Base-by-base conservation (phyloP, 306 rosid species). In the Luffa aegyptiaca region DNA sequence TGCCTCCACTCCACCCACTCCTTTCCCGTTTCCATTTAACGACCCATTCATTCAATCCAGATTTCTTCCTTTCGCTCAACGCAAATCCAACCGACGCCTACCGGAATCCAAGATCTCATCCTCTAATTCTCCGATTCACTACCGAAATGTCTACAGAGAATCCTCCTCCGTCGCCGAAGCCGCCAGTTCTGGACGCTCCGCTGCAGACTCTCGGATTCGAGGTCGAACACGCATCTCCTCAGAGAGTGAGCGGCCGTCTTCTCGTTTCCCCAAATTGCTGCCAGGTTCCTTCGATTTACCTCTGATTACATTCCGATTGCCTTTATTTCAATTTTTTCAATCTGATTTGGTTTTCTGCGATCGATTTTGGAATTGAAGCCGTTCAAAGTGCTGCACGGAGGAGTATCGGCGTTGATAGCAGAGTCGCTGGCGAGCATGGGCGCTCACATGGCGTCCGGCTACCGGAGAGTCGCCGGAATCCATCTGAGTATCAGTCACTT, bases 361-460 rank as follows among this genome's bases (percentile, higher is more conserved):
- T 57, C 4, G 14, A 26, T 59, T 10, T 18, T 6, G 33, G 35
- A 16, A 53, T 13, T 31, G 21, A 87, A 94, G 99, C 97, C 97
- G 21, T 95, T 95, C 83, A 93, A 91, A 88, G 99, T 95, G 84
- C 81, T 95, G 53, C 99, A 95, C 86, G 99, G 99, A 69, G 99
- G 99, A 8, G 92, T 93, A 37, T 95, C 97, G n/a, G 99, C 99
- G 6, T 73, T 95, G 88, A 83, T 95, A 45, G 87, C 97, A 3
- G 99, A 95, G 87, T 73, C 92, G 7, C 86, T 95, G 70, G 97
- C 97, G 8, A 89, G 93, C 69, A 83, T 87, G 1, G 90, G 93
- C 31, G 93, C 96, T 42, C 90, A 86, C 79, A 80, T 88, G 73
- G 99, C 97, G 48, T 93, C 89, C 44, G 97, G 97, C 2, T 93